Base-by-base conservation (phyloP, 148 eudicot genomes). In the Bassia scoparia region DNA sequence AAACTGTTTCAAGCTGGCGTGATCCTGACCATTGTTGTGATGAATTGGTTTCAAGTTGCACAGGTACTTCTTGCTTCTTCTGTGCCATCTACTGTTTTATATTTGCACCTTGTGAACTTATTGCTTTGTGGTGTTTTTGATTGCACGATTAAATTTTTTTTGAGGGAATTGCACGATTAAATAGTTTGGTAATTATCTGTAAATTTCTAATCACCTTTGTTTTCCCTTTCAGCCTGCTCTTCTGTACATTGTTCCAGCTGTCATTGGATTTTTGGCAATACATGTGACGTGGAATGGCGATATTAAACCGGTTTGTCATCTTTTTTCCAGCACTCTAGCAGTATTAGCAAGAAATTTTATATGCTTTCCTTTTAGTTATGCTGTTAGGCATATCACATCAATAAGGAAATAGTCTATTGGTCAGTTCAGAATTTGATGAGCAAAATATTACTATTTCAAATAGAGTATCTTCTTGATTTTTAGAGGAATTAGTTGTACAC, bases 41-140 rank as follows among this genome's bases (percentile, higher is more conserved):
- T 96, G 99, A 96, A 96, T 74, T 96, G 99, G 99, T 96, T 96
- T 79, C 97, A 96, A 81, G 99, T 97, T 77, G 99, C 99, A 70
- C 99, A 96, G 96, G 99, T 90, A 53, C 67, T 29, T 68, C 37
- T 35, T 60, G 33, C 24, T 31, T 35, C n/a, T 52, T 56, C 34
- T 34, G n/a, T 63, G 52, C 52, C 27, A 26, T 46, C 56, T 18
- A 14, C 48, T 15, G 49, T 31, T 43, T 55, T 50, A n/a, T 63
- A 18, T 5, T 37, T 29, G 30, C 34, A 37, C 34, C 56, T 16
- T 81, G 35, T 63, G 23, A n/a, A 26, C 16, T 61, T 50, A 23
- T 2, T 50, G 27, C 15, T 12, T 31, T 27, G 37, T 18, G 10
- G 33, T 24, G 23, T 27, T 23, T 18, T 30, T 46, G 15, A 44